Base-by-base conservation (phyloP, 2,329 filamentous ascomycete species). In the Aspergillus ochraceus region DNA sequence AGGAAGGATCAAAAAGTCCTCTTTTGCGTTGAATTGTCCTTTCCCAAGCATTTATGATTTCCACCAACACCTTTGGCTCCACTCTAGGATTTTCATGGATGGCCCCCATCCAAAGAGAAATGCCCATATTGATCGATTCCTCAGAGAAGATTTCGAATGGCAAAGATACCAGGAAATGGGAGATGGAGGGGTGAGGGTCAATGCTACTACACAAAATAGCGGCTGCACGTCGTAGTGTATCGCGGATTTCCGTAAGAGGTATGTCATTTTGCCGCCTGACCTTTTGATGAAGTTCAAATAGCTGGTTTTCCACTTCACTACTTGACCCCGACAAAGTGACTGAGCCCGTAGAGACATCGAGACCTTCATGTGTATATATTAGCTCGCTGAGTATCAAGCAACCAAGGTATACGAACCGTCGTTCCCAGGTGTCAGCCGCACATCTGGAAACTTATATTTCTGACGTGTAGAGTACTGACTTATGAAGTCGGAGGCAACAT, bases 391-490 rank as follows among this genome's bases (percentile, higher is more conserved):
- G 49, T 2, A n/a, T 14, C 3, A 45, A 42, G 3, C 20, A 39
- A 12, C 10, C 12, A 58, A 36, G 5, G 22, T 17, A 50, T n/a
- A 60, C 67, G 53, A 49, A 68, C 68, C 62, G 49, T 61, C 58
- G 20, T 54, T 52, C 10, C 61, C 57, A n/a, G 51, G 55, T 12
- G 60, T 55, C 19, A 54, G 55, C 14, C 57, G 61, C 2, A 87
- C 85, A 72, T 97, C 92, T 11, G 92, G 87, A 71, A 94, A 94
- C 58, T 93, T 88, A 75, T 99, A 99, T 71, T 97, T 93, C 73
- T 99, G 96, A 42, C 95, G 90, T 26, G 92, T 96, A 3, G 94
- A 98, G 74, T 99, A 99, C 71, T 99, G 94, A 1, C 95, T 92
- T 71, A 99, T 87, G 69, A 99, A 97, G 73, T 98, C 94, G 2